Conservation (phyloP, 2,329 filamentous ascomycete genomes). For the Paecilomyces formosus region DNA sequence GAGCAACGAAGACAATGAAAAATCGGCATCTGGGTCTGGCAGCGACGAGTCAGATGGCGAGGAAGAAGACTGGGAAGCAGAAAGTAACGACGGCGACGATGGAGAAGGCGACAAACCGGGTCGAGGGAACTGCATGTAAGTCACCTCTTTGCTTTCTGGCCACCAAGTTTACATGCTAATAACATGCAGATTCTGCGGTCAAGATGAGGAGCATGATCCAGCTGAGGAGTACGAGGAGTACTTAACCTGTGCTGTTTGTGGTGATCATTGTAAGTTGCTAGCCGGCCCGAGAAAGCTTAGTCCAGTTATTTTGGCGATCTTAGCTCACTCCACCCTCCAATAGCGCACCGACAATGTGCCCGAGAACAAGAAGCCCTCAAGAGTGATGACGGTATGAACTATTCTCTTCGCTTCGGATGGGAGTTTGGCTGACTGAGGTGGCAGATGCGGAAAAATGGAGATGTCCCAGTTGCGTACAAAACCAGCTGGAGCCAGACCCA, state of each 20-base stretch:
- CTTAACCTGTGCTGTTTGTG: conserved; percentile 68
- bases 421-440: conserved; percentile 37
- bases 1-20: conserved; percentile 33
- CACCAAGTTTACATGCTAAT: conserved; percentile 20
- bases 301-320: conserved; percentile 16
- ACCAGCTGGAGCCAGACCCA: conserved; percentile 27
- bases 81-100: conserved; percentile 40
- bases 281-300: conserved; percentile 19
- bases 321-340: conserved; percentile 38
- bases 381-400: conserved; percentile 55
- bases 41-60: conserved; percentile 54
- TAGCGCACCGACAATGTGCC: conserved; percentile 89
- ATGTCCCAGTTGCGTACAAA: conserved; percentile 50
- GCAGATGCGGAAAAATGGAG: conserved; percentile 54
- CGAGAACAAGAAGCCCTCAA: conserved; percentile 59
- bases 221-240: conserved; percentile 74
- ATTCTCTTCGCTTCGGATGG: conserved; percentile 2
- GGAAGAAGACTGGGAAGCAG: conserved; percentile 43
- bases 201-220: conserved; percentile 76
- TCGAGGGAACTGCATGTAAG: conserved; percentile 58
- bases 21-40: conserved; percentile 29
- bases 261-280: conserved; percentile 66
- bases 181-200: conserved; percentile 63
- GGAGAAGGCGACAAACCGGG: conserved; percentile 39
- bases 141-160: conserved; percentile 16